These are phyloP conservation scores for Fusarium nygamai DNA, from an alignment of 2,329 filamentous ascomycete genomes.

Conservation along the genomic window DNA sequence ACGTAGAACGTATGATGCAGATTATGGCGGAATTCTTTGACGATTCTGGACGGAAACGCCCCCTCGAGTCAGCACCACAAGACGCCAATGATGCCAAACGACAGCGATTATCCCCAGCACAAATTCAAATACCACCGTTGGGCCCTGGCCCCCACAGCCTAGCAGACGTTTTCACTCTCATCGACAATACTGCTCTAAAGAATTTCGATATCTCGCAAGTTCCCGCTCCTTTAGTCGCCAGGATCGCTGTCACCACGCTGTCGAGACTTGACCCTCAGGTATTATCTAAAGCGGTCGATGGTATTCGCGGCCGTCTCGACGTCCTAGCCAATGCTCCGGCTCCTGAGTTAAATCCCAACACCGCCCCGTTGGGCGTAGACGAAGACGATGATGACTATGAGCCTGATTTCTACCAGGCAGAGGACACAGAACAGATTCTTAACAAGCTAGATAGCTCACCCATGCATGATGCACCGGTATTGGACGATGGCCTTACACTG, in stretches of 20 bases:
- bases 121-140: constrained; percentile 72
- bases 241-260: constrained; percentile 83
- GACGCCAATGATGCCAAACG: constrained; percentile 86
- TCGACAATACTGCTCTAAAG: constrained; percentile 74
- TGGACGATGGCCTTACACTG: constrained; percentile 65
- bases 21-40: constrained; percentile 82
- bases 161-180: constrained; percentile 88
- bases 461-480: constrained; percentile 52
- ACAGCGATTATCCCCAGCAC: constrained; percentile 67
- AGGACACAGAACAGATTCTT: constrained; percentile 80
- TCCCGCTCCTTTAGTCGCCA: constrained; percentile 77
- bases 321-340: constrained; percentile 57
- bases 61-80: constrained; percentile 73
- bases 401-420: constrained; percentile 81
- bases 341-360: constrained; percentile 65
- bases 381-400: constrained; percentile 92
- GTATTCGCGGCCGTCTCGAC: constrained; percentile 62
- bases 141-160: constrained; percentile 80
- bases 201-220: constrained; percentile 86
- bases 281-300: constrained; percentile 77
- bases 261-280: constrained; percentile 74
- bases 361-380: constrained; percentile 70
- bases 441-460: constrained; percentile 79
- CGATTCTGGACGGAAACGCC: constrained; percentile 80
- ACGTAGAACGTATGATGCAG: constrained; percentile 84